Evolutionary conservation across 768 basidiomycete genomes (phyloP), one percentile per base, ranked within the genome.

Genomic region (Cyathus striatus): DNA sequence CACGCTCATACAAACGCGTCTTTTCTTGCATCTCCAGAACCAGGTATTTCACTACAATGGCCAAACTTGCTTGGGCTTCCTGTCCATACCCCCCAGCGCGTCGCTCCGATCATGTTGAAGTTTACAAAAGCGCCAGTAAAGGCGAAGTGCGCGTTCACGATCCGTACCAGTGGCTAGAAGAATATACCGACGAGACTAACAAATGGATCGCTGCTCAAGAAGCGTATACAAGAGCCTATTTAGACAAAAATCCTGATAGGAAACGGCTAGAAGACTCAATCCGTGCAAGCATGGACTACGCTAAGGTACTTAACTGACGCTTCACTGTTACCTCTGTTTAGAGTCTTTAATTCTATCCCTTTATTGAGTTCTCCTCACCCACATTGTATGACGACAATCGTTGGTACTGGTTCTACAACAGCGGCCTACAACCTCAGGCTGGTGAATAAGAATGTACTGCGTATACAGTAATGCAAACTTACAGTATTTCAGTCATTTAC

Each of bases 381-480:
- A 58, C 49, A 10, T 48, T 85, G 41, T 75, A 78, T 47, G 68
- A 79, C 12, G 86, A 90, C 51, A 75, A 72, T 13, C 75, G 73
- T 38, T 91, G 86, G 82, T 92, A 91, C 53, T 88, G 87, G 85
- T 76, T 73, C 53, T 76, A 83, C 54, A 90, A 91, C 62, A 80
- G 76, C 41, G 89, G 88, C 23, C 72, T 90, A 21, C 81, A 88
- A 48, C 70, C 83, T 1, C 87, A 89, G 55, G 68, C 76, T 42
- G 62, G 71, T 72, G 46, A 55, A 41, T 65, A 20, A 27, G 58
- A 52, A 36, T 18, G 23, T 32, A 32, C 33, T 43, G 23, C 42
- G n/a, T 25, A 23, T 26, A 2, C 17, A 2, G n/a, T 13, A 35
- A 9, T 40, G 7, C 36, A 39, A 43, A 45, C 38, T 30, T 43